Percentiles rank a stretch among this genome's conserved stretches.
These are phyloP conservation scores for Lepidium africanum DNA, from an alignment of 345 rosid species.

Conservation along the genomic window DNA sequence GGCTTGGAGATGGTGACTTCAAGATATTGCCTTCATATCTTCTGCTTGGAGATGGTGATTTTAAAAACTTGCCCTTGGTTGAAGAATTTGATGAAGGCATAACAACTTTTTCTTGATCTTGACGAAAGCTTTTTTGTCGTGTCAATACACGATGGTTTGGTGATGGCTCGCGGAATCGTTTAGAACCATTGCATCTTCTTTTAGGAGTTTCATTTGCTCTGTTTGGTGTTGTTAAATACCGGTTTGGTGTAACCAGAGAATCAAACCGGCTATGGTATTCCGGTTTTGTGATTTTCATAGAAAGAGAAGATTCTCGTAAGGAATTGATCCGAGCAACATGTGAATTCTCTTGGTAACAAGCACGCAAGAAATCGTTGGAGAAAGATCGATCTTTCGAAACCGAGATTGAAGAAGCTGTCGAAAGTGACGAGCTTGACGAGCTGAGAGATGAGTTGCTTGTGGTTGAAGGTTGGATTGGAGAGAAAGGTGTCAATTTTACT, in stretches of 20 bases:
- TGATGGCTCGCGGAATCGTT: constrained; percentile 53
- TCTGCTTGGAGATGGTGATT: constrained; percentile 54
- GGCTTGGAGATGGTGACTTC: constrained; percentile 46
- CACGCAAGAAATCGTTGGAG: constrained; percentile 71
- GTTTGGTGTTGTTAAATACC: constrained; percentile 16
- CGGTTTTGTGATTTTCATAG: constrained; percentile 11
- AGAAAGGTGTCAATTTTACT: constrained; percentile 23
- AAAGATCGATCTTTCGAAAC: constrained; percentile 62
- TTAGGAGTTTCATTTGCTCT: constrained; percentile 17
- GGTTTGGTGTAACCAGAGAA: constrained; percentile 13
- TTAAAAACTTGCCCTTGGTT: constrained; percentile 31
- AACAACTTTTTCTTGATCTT: constrained; percentile 27
- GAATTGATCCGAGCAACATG: constrained; percentile 57
- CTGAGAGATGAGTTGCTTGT: constrained; percentile 26
- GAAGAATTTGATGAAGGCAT: constrained; percentile 14
- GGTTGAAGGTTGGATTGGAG: constrained; percentile 28
- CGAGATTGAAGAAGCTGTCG: constrained; percentile 38
- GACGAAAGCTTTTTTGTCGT: constrained; percentile 66
- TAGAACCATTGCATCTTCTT: constrained; percentile 21
- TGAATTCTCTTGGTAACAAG: constrained; percentile 73
- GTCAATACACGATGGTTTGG: constrained; percentile 37
- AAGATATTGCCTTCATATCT: constrained; percentile 34
- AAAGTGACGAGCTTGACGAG: constrained; percentile 40
- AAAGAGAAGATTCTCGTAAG: constrained; percentile 41
- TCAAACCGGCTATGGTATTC: neutral